Conservation (phyloP, 306 rosid genomes). For the Acacia confusa region DNA sequence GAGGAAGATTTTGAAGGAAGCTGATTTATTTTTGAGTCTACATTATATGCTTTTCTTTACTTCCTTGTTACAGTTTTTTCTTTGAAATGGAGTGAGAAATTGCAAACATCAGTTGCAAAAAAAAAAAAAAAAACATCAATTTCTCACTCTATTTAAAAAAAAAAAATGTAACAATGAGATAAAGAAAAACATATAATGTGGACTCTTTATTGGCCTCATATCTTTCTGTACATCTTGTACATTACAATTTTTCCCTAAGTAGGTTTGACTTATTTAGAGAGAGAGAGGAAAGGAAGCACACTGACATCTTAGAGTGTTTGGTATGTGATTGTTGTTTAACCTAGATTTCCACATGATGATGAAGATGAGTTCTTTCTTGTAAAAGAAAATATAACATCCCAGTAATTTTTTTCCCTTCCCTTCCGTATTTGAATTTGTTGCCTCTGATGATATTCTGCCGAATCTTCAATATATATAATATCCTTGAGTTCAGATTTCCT, state of each 20-base stretch:
- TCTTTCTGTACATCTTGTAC: conserved; percentile 47
- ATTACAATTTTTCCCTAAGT: conserved; percentile 44
- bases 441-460: background rate
- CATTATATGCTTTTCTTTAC: no score
- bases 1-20: conserved; percentile 30
- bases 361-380: background rate
- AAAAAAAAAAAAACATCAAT: no score
- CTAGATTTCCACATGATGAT: background rate
- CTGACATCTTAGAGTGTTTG: conserved; percentile 11
- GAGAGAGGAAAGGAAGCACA: conserved; percentile 13
- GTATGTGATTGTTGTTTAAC: conserved; percentile 36
- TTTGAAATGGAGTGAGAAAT: no score
- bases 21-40: background rate
- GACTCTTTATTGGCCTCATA: no score
- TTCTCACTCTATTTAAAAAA: no score
- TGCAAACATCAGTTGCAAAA: no score
- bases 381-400: conserved; percentile 16
- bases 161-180: no score
- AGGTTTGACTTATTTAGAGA: conserved; percentile 50
- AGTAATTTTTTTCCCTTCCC: background rate
- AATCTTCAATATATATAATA: background rate
- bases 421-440: background rate
- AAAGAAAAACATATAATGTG: no score
- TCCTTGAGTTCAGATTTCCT: background rate
- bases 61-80: no score